These are phyloP conservation scores for Metschnikowia peoriensis DNA, from an alignment of 805 yeast species.

Conservation along the genomic window DNA sequence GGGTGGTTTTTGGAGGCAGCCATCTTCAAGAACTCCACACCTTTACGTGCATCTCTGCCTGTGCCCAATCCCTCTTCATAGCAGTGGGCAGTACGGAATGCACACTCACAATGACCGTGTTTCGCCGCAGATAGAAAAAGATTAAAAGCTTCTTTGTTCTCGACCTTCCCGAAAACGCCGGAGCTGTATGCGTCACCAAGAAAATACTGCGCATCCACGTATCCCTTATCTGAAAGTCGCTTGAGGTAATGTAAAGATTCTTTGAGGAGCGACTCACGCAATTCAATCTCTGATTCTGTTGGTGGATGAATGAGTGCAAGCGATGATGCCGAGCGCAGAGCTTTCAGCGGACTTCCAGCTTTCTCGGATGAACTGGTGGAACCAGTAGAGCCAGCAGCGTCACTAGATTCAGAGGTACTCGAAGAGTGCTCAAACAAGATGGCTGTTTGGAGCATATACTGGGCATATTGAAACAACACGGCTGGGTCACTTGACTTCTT, in stretches of 20 bases:
- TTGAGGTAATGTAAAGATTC: slow-evolving; percentile 75
- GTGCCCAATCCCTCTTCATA: slow-evolving; percentile 94
- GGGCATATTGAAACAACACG: slow-evolving; percentile 87
- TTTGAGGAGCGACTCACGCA: slow-evolving; percentile 59
- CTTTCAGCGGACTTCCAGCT: neutral
- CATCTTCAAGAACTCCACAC: slow-evolving; percentile 74
- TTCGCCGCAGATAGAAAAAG: slow-evolving; percentile 90
- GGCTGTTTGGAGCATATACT: slow-evolving; percentile 84
- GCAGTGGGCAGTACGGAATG: slow-evolving; percentile 88
- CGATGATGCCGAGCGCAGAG: slow-evolving; percentile 4
- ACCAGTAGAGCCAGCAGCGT: neutral
- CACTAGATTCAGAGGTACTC: neutral
- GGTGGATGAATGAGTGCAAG: slow-evolving; percentile 3
- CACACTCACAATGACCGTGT: slow-evolving; percentile 87
- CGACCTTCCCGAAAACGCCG: slow-evolving; percentile 79
- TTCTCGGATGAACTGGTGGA: neutral
- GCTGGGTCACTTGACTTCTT: slow-evolving; percentile 81
- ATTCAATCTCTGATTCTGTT: slow-evolving; percentile 20
- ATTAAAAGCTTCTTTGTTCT: slow-evolving; percentile 69
- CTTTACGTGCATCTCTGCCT: slow-evolving; percentile 81
- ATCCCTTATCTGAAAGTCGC: slow-evolving; percentile 74
- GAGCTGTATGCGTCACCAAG: slow-evolving; percentile 87
- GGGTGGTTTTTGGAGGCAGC: slow-evolving; percentile 93
- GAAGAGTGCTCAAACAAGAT: slow-evolving; percentile 28
- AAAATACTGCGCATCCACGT: slow-evolving; percentile 86